Evolutionary conservation across 345 rosid genomes (phyloP), one percentile per base, ranked within the genome.

Genomic region (Noccaea caerulescens): DNA sequence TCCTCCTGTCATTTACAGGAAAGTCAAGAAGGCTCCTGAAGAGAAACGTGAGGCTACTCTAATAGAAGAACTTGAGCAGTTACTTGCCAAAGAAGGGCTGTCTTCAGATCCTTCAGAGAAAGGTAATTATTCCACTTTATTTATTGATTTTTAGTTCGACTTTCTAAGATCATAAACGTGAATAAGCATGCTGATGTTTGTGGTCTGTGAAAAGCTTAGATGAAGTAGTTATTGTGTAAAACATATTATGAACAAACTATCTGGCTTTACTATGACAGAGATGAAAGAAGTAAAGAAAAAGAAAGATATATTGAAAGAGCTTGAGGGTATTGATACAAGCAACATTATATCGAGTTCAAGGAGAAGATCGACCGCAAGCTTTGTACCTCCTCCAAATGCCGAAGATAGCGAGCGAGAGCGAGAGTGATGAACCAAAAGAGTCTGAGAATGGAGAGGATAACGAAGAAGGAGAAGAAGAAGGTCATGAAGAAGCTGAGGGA

Each of bases 71-170:
- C 88, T 91, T 33, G 85, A 89, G 79, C 85, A 82, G 63, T 84
- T 94, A 59, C 98, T 94, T 75, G 81, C 93, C 60, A 94, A 71
- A 82, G 96, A 94, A 84, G 95, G 95, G 51, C 72, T 91, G 78
- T 91, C 97, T 14, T 75, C 90, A 61, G 79, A 84, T 58, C 96
- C 99, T 63, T 77, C 93, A 12, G 95, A 89, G 74, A 89, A 88
- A 81, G 97, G 97, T 91, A 65, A 4, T 20, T 0, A 25, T 3
- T 58, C 41, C 41, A 8, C 14, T 6, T 13, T 47, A 10, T 36
- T 6, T 38, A 14, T 16, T 0, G 30, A 50, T 25, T 70, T 20
- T 49, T 5, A 13, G 7, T 39, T 32, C 30, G 50, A 16, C 59
- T 41, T 44, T 13, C 8, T 13, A 43, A 10, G 32, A 38, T 69